phyloP scores from a whole-genome alignment of 2,329 filamentous ascomycete genomes.

The Pseudonectria buxi region DNA sequence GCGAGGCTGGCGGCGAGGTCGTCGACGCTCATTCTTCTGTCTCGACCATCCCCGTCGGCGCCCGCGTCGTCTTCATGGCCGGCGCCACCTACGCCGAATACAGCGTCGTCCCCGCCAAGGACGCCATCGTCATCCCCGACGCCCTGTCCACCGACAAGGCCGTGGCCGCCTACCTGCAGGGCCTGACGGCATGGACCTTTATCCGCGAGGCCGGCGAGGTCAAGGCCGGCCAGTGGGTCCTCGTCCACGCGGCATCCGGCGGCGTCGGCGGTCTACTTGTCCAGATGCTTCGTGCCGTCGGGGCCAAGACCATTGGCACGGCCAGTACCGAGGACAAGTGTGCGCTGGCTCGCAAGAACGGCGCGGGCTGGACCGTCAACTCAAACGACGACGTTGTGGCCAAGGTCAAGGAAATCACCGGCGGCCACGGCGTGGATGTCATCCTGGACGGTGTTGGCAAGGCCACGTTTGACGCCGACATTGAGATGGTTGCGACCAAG shows the following conservation, averaged over 20 bases:
- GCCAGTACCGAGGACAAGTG: slow-evolving; percentile 69
- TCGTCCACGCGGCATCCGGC: slow-evolving; percentile 81
- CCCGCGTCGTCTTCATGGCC: slow-evolving; percentile 65
- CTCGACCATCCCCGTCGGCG: slow-evolving; percentile 54
- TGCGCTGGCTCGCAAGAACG: slow-evolving; percentile 59
- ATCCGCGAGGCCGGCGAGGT: slow-evolving; percentile 71
- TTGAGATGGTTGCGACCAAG: slow-evolving; percentile 70
- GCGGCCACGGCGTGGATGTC: slow-evolving; percentile 63
- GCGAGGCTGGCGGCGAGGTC: slow-evolving; percentile 70
- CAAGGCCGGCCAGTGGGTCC: slow-evolving; percentile 69
- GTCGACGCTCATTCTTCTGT: slow-evolving; percentile 51
- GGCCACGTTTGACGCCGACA: slow-evolving; percentile 70
- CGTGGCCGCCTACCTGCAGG: slow-evolving; percentile 69
- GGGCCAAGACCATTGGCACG: slow-evolving; percentile 73
- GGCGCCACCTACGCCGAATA: slow-evolving; percentile 50
- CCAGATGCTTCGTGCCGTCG: slow-evolving; percentile 65
- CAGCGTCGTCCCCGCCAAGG: slow-evolving; percentile 44
- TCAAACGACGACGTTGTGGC: slow-evolving; percentile 55
- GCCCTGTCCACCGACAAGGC: slow-evolving; percentile 54
- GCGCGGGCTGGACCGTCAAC: slow-evolving; percentile 66
- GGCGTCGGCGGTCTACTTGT: slow-evolving; percentile 71
- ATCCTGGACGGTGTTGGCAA: slow-evolving; percentile 86
- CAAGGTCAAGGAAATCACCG: slow-evolving; percentile 63
- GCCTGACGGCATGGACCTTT: slow-evolving; percentile 74
- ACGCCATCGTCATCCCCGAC: slow-evolving; percentile 57